Percentiles rank a stretch among this genome's conserved stretches.
Conservation (phyloP, 2,329 filamentous ascomycete species). For the Ophiosphaerella narmari region DNA sequence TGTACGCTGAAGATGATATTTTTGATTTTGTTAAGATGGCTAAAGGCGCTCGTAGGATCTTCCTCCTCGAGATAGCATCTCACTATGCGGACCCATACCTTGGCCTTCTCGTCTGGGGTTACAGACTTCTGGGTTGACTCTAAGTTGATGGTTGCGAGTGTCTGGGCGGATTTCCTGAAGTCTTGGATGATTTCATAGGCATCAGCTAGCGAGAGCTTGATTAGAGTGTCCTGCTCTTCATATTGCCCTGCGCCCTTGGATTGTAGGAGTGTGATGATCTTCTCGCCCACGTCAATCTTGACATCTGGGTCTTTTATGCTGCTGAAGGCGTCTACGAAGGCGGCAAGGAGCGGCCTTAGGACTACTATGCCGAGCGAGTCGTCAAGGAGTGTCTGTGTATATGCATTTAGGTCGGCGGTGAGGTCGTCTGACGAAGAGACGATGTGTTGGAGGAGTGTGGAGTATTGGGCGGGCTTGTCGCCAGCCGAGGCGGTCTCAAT, state of each 20-base stretch:
- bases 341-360: conserved; percentile 70
- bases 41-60: conserved; percentile 82
- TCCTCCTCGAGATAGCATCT: conserved; percentile 93
- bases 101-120: conserved; percentile 78
- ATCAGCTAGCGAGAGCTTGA: conserved; percentile 80
- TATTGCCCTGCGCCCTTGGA: conserved; percentile 71
- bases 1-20: conserved; percentile 81
- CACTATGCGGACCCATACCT: conserved; percentile 91
- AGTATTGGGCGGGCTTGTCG: conserved; percentile 62
- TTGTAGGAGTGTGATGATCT: conserved; percentile 70
- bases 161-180: conserved; percentile 75
- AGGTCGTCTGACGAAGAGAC: conserved; percentile 55
- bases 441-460: conserved; percentile 61
- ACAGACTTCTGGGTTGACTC: conserved; percentile 87
- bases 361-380: conserved; percentile 77
- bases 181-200: conserved; percentile 84
- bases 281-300: conserved; percentile 75
- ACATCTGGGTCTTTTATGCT: conserved; percentile 64
- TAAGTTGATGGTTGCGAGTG: conserved; percentile 81
- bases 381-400: conserved; percentile 68
- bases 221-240: conserved; percentile 79
- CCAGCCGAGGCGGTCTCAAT: conserved; percentile 55
- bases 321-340: conserved; percentile 68
- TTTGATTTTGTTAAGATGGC: conserved; percentile 92
- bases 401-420: conserved; percentile 67